Evolutionary conservation across 106 monocot genomes (phyloP).

Genomic region (Phalaenopsis equestris): DNA sequence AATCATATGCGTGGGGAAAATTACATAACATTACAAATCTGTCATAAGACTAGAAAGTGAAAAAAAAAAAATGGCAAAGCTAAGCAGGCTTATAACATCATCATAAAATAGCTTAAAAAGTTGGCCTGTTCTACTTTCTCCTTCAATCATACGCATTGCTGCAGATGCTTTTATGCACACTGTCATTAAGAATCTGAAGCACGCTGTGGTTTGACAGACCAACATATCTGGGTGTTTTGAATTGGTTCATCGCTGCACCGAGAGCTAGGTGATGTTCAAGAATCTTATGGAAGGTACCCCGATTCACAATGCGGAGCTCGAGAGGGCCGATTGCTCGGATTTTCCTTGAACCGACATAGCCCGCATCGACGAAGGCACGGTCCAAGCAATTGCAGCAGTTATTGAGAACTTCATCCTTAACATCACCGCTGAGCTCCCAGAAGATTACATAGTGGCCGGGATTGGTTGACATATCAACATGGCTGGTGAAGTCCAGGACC

Average conservation of each 20-base stretch:
- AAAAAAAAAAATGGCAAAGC: background rate
- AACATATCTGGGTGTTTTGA: constrained; percentile 62
- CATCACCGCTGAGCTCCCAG: constrained; percentile 61
- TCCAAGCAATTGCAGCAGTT: constrained; percentile 56
- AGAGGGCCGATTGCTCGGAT: constrained; percentile 49
- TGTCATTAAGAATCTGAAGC: constrained; percentile 50
- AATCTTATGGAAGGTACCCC: constrained; percentile 64
- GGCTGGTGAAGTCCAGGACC: constrained; percentile 74
- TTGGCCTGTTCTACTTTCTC: background rate
- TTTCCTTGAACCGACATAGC: constrained; percentile 55
- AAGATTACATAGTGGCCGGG: constrained; percentile 80
- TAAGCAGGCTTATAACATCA: background rate
- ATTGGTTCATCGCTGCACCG: constrained; percentile 61
- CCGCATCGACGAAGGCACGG: constrained; percentile 57
- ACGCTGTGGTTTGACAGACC: constrained; percentile 30
- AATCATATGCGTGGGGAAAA: background rate
- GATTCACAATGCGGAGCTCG: constrained; percentile 55
- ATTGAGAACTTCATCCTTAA: constrained; percentile 29
- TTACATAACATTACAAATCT: background rate
- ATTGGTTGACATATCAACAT: constrained; percentile 45
- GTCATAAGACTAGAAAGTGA: background rate
- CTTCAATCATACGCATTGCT: constrained; percentile 43
- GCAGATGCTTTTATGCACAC: constrained; percentile 31
- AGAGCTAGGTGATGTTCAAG: constrained; percentile 51
- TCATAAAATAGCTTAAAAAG: background rate